phyloP scores from a whole-genome alignment of 257 asterid genomes.

The Nemophila menziesii region DNA sequence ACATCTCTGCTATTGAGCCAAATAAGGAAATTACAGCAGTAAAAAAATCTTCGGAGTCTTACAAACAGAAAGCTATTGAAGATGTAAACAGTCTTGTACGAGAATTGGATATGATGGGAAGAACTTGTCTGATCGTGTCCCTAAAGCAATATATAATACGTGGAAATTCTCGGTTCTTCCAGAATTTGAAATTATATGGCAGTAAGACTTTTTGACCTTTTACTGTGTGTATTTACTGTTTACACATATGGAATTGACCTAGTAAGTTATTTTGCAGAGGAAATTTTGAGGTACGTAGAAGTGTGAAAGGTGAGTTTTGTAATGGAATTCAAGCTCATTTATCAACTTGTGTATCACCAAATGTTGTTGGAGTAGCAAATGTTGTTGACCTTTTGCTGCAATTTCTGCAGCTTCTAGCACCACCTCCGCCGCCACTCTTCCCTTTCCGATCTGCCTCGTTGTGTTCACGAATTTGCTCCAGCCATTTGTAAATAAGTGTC shows the following conservation, averaged over 20 bases:
- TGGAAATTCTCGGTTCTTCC: constrained; percentile 47
- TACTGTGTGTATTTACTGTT: constrained; percentile 1
- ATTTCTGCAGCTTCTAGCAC: no score
- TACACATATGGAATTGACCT: constrained; percentile 2
- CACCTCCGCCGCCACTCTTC: no score
- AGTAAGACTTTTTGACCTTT: constrained; percentile 42
- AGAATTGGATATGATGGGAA: constrained; percentile 21
- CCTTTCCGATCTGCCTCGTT: no score
- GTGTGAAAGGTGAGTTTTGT: constrained; percentile 37
- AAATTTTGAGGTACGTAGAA: constrained; percentile 51
- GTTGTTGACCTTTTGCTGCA: no score
- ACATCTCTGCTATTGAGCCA: constrained; percentile 23
- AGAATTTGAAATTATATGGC: constrained; percentile 67
- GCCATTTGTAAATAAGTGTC: no score
- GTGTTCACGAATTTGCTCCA: no score
- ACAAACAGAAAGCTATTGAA: constrained; percentile 26
- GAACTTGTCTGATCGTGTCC: constrained; percentile 23
- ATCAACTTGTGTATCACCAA: constrained; percentile 63
- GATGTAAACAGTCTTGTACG: constrained; percentile 27
- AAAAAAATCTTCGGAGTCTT: constrained; percentile 23
- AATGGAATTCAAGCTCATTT: constrained; percentile 89
- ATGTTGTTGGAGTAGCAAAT: constrained; percentile 43
- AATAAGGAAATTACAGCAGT: constrained; percentile 28
- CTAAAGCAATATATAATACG: constrained; percentile 26
- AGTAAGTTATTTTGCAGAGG: constrained; percentile 66